These are phyloP conservation scores for Cicer pinnatifidum DNA, from an alignment of 306 rosid genomes.

Conservation along the genomic window DNA sequence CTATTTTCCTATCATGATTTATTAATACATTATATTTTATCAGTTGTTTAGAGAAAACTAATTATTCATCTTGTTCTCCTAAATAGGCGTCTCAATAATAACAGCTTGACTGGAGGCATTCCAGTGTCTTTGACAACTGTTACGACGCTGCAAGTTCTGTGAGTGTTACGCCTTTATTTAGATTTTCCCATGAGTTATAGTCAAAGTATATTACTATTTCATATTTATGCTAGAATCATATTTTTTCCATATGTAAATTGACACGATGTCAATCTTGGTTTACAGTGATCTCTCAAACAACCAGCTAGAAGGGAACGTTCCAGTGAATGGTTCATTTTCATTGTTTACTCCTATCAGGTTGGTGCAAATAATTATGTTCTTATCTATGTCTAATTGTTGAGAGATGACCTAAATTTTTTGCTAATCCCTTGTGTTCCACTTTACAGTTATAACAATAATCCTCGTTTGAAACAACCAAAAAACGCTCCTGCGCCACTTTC, in stretches of 20 bases:
- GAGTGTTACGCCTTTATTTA: slow-evolving; percentile 52
- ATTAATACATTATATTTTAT: slow-evolving; percentile 32
- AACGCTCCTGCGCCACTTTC: slow-evolving; percentile 50
- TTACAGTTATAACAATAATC: slow-evolving; percentile 73
- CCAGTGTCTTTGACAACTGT: slow-evolving; percentile 63
- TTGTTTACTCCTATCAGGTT: slow-evolving; percentile 92
- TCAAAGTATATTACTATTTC: background rate
- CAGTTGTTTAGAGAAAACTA: slow-evolving; percentile 41
- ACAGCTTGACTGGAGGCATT: slow-evolving; percentile 72
- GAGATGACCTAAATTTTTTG: slow-evolving; percentile 26
- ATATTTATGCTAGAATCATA: slow-evolving; percentile 20
- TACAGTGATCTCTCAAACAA: slow-evolving; percentile 92
- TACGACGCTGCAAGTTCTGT: slow-evolving; percentile 83
- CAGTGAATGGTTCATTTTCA: slow-evolving; percentile 82
- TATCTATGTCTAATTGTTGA: slow-evolving; percentile 35
- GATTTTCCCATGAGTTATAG: slow-evolving; percentile 35
- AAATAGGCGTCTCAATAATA: slow-evolving; percentile 96
- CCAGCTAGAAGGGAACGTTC: slow-evolving; percentile 59
- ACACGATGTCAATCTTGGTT: slow-evolving; percentile 41
- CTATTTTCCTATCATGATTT: slow-evolving; percentile 31
- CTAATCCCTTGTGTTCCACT: slow-evolving; percentile 41
- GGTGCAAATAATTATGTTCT: slow-evolving; percentile 24
- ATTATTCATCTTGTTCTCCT: slow-evolving; percentile 46
- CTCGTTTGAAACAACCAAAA: slow-evolving; percentile 12
- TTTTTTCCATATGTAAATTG: slow-evolving; percentile 44